Evolutionary conservation across 495 filamentous ascomycete species (phyloP).

Genomic region (Melanomma pulvis-pyrius): DNA sequence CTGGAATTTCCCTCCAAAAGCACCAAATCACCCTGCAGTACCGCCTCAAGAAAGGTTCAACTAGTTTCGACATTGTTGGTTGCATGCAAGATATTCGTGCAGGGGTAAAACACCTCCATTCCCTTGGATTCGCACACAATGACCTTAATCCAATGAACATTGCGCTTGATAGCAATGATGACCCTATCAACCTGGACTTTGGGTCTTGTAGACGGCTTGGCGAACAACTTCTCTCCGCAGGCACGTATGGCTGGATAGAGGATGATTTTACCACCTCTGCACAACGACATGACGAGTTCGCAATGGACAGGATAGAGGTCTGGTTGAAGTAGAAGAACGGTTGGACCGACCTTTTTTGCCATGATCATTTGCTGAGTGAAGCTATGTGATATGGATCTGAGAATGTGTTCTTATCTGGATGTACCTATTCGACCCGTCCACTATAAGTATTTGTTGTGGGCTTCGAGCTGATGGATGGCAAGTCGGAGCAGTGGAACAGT

Average conservation of each 20-base stretch:
- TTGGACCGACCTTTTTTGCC: too few relatives aligned
- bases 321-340: constrained; percentile 22
- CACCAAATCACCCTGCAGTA: constrained; percentile 30
- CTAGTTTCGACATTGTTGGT: constrained; percentile 16
- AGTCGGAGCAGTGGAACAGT: too few relatives aligned
- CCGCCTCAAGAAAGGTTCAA: constrained; percentile 11
- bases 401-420: too few relatives aligned
- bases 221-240: constrained; percentile 27
- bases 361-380: too few relatives aligned
- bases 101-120: constrained; percentile 33
- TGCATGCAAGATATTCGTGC: constrained; percentile 23
- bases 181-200: constrained; percentile 28
- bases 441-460: too few relatives aligned
- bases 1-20: not conserved
- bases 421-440: too few relatives aligned
- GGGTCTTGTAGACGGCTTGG: constrained; percentile 29
- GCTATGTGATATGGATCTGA: too few relatives aligned
- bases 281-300: constrained; percentile 19
- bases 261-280: constrained; percentile 23
- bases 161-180: constrained; percentile 19
- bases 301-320: constrained; percentile 20
- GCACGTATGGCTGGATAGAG: constrained; percentile 27
- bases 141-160: constrained; percentile 35
- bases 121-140: constrained; percentile 35
- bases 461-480: too few relatives aligned